phyloP scores from a whole-genome alignment of 306 rosid species.

The Ormosia semicastrata region DNA sequence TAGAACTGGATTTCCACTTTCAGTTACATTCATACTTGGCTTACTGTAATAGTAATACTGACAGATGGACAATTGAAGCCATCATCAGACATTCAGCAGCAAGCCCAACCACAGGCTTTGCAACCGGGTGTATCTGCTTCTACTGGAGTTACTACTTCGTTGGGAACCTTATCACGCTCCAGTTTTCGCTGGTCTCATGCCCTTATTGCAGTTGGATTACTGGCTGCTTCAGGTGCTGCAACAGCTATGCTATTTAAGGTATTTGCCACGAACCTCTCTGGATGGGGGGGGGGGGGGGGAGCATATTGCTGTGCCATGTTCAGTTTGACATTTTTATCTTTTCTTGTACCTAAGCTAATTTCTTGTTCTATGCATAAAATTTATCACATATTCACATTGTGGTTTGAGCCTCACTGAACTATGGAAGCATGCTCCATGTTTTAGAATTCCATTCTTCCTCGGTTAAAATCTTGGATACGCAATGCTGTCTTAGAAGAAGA shows the following conservation, averaged over 20 bases:
- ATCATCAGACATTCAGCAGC: slow-evolving; percentile 45
- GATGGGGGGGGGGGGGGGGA: not conserved
- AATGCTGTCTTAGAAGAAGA: slow-evolving; percentile 65
- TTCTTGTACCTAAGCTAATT: not conserved
- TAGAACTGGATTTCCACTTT: not conserved
- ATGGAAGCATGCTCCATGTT: slow-evolving; percentile 28
- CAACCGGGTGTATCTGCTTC: slow-evolving; percentile 50
- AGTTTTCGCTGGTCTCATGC: slow-evolving; percentile 75
- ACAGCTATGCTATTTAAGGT: slow-evolving; percentile 73
- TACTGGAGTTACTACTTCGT: slow-evolving; percentile 26
- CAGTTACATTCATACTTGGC: not conserved
- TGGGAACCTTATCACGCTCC: slow-evolving; percentile 35
- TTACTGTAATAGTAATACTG: slow-evolving; percentile 1
- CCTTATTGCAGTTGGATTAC: slow-evolving; percentile 60
- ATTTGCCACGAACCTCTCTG: slow-evolving; percentile 8
- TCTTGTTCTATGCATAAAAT: not conserved
- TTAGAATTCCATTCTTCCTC: slow-evolving; percentile 68
- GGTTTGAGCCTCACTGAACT: slow-evolving; percentile 20
- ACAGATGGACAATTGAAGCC: slow-evolving; percentile 55
- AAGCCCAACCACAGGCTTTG: slow-evolving; percentile 39
- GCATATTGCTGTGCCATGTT: not conserved
- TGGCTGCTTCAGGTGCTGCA: slow-evolving; percentile 71
- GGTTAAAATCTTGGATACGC: slow-evolving; percentile 81
- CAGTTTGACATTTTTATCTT: slow-evolving; percentile 15
- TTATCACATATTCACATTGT: not conserved